phyloP scores from a whole-genome alignment of 176 grass and related monocot genomes.

The Eleusine coracana region DNA sequence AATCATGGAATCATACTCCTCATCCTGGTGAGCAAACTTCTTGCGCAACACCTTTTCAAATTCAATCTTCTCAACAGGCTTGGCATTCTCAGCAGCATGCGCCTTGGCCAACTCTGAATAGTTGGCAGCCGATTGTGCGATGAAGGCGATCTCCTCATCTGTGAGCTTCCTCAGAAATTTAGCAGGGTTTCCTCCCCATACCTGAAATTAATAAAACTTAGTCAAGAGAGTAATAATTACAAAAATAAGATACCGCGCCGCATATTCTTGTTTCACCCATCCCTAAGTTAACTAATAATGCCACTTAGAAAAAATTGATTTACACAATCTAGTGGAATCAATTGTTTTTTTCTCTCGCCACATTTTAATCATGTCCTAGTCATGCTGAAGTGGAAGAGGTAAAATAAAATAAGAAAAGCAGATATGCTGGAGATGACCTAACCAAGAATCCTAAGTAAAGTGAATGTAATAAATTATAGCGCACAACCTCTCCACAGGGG shows the following conservation, averaged over 20 bases:
- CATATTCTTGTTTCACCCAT: background rate
- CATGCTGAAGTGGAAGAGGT: slow-evolving; percentile 12
- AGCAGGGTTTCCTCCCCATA: slow-evolving; percentile 96
- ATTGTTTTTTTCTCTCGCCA: background rate
- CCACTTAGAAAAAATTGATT: slow-evolving; percentile 12
- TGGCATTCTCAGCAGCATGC: slow-evolving; percentile 75
- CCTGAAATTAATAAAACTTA: slow-evolving; percentile 51
- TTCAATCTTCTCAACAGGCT: slow-evolving; percentile 76
- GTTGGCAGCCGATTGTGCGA: slow-evolving; percentile 70
- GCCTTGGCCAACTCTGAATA: slow-evolving; percentile 75
- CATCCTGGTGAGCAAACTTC: slow-evolving; percentile 66
- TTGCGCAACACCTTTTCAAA: slow-evolving; percentile 76
- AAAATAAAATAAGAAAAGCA: slow-evolving; percentile 19
- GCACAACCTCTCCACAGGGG: slow-evolving; percentile 73
- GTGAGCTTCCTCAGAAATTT: slow-evolving; percentile 91
- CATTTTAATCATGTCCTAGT: background rate
- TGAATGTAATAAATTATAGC: slow-evolving; percentile 16
- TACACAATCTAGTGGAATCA: slow-evolving; percentile 3
- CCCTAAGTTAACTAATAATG: background rate
- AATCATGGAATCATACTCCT: slow-evolving; percentile 69
- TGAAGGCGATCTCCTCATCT: slow-evolving; percentile 73
- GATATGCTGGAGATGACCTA: slow-evolving; percentile 10
- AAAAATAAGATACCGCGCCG: slow-evolving; percentile 19
- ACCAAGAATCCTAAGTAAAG: slow-evolving; percentile 28
- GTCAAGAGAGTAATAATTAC: slow-evolving; percentile 24